phyloP scores from a whole-genome alignment of 768 basidiomycete species.

The Gymnopilus junonius region DNA sequence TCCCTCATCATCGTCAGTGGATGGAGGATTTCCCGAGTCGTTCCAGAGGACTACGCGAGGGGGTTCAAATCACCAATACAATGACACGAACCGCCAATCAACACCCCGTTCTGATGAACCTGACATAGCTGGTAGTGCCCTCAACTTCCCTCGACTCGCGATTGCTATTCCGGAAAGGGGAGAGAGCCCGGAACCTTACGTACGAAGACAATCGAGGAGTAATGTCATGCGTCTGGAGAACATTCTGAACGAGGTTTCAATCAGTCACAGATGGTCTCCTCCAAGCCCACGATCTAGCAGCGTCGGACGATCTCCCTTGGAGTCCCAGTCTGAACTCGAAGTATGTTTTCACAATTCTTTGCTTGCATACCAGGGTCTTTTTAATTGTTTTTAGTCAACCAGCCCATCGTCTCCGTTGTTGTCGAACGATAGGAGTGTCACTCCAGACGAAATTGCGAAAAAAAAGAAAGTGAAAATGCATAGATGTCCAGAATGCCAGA shows the following conservation, averaged over 20 bases:
- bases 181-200: neutral
- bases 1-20: neutral
- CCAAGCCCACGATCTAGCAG: slow-evolving; percentile 15
- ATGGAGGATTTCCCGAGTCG: slow-evolving; percentile 25
- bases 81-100: slow-evolving; percentile 3
- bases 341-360: slow-evolving; percentile 2
- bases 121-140: neutral
- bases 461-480: slow-evolving; percentile 41
- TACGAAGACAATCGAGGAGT: slow-evolving; percentile 14
- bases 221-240: slow-evolving; percentile 30
- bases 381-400: slow-evolving; percentile 1
- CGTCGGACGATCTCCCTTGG: slow-evolving; percentile 16
- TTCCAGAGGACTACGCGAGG: slow-evolving; percentile 22
- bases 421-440: slow-evolving; percentile 13
- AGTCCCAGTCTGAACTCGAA: slow-evolving; percentile 8
- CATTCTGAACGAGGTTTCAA: slow-evolving; percentile 26
- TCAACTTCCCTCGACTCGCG: neutral
- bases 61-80: slow-evolving; percentile 4
- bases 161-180: neutral
- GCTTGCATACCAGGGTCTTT: neutral
- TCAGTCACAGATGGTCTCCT: neutral
- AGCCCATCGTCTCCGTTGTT: slow-evolving; percentile 4
- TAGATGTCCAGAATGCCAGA: slow-evolving; percentile 35
- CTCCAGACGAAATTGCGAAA: slow-evolving; percentile 25
- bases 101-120: slow-evolving; percentile 1